These are phyloP conservation scores for Monosporascus sp. DNA, from an alignment of 2,329 filamentous ascomycete species.

Conservation along the genomic window DNA sequence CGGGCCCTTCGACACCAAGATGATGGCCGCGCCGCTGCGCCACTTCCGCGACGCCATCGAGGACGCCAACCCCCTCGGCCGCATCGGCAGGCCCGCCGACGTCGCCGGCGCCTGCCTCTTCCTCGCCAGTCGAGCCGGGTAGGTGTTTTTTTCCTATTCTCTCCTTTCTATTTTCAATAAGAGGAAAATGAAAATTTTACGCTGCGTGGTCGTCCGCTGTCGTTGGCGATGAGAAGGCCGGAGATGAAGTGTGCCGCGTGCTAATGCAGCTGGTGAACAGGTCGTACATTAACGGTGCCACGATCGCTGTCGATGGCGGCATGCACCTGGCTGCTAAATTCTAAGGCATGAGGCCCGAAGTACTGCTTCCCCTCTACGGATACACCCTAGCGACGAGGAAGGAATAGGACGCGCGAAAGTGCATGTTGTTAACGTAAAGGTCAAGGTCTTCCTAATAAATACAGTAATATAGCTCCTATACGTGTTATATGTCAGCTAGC, in stretches of 20 bases:
- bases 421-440: no score
- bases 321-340: slow-evolving; percentile 41
- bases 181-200: not conserved
- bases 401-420: no score
- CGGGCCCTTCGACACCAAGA: slow-evolving; percentile 65
- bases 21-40: slow-evolving; percentile 60
- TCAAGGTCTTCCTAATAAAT: no score
- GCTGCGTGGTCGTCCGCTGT: no score
- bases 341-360: slow-evolving; percentile 17
- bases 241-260: not conserved
- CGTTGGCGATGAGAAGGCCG: no score
- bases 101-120: slow-evolving; percentile 69
- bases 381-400: no score
- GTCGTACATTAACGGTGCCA: slow-evolving; percentile 60
- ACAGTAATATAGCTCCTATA: no score
- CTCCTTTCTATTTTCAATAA: not conserved
- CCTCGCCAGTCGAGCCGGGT: slow-evolving; percentile 61
- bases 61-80: slow-evolving; percentile 55
- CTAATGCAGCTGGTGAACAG: slow-evolving; percentile 14
- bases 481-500: no score
- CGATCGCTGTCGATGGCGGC: slow-evolving; percentile 58
- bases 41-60: slow-evolving; percentile 49
- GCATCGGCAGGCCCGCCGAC: slow-evolving; percentile 64
- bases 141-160: slow-evolving; percentile 14
- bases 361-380: no score